These are phyloP conservation scores for Penicillium malachiteum DNA, from an alignment of 495 filamentous ascomycete species.

Conservation along the genomic window DNA sequence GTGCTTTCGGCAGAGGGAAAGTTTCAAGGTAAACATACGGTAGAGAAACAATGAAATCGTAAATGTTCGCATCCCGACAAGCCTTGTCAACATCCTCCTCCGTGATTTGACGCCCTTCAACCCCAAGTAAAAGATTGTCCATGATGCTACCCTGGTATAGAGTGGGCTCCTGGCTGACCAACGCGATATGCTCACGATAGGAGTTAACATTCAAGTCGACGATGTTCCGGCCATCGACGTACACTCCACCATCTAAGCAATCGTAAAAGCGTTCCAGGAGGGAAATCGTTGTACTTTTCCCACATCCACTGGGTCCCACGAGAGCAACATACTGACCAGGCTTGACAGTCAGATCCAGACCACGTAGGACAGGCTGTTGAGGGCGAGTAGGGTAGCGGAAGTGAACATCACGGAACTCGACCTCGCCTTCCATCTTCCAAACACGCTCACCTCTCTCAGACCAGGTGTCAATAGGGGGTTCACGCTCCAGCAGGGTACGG, in stretches of 20 bases:
- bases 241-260: slow-evolving; percentile 67
- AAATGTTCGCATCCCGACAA: slow-evolving; percentile 87
- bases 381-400: slow-evolving; percentile 81
- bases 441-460: slow-evolving; percentile 65
- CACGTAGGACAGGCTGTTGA: slow-evolving; percentile 75
- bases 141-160: slow-evolving; percentile 82
- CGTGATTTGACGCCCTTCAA: slow-evolving; percentile 57
- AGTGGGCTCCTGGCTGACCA: slow-evolving; percentile 85
- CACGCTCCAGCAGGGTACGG: slow-evolving; percentile 74
- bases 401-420: slow-evolving; percentile 77
- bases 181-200: slow-evolving; percentile 72
- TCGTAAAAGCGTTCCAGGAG: slow-evolving; percentile 87
- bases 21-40: slow-evolving; percentile 37
- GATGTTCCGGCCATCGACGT: slow-evolving; percentile 74
- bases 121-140: slow-evolving; percentile 78
- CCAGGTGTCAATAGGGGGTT: slow-evolving; percentile 81
- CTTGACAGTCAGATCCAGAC: slow-evolving; percentile 67
- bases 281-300: slow-evolving; percentile 79
- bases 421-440: slow-evolving; percentile 58
- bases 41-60: slow-evolving; percentile 80
- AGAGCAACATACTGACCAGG: slow-evolving; percentile 79
- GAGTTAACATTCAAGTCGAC: slow-evolving; percentile 71
- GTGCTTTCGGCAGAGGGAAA: background rate
- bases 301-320: slow-evolving; percentile 79
- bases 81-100: slow-evolving; percentile 71